Percentiles rank a stretch among this genome's conserved stretches.
Conservation (phyloP, 2,329 filamentous ascomycete genomes). For the Clonostachys chloroleuca region DNA sequence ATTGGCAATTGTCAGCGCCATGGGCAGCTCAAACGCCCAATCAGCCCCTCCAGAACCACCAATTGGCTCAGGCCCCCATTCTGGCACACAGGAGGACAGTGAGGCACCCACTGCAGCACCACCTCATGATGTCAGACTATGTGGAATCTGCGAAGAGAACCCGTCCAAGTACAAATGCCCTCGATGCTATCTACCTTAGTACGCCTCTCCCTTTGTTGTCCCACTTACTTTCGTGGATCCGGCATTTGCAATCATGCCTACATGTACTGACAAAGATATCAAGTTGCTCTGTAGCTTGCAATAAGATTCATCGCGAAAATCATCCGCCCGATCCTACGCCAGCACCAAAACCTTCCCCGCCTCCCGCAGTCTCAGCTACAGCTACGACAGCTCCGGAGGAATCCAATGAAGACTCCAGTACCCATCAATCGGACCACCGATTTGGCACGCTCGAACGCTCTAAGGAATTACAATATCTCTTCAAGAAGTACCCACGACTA, state of each 20-base stretch:
- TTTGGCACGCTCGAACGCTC: constrained; percentile 37
- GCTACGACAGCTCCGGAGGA: constrained; percentile 4
- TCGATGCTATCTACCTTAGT: constrained; percentile 56
- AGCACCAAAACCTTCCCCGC: constrained; percentile 11
- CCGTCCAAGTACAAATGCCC: constrained; percentile 60
- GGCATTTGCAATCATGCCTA: background rate
- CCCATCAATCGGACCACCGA: background rate
- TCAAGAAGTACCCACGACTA: constrained; percentile 47
- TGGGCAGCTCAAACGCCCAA: no score
- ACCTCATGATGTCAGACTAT: constrained; percentile 17
- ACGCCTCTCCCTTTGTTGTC: constrained; percentile 16
- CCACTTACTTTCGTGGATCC: background rate
- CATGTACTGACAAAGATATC: background rate
- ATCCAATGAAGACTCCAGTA: background rate
- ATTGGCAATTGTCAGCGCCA: background rate
- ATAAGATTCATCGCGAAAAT: constrained; percentile 43
- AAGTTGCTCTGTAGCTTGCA: constrained; percentile 58
- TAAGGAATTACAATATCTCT: constrained; percentile 43
- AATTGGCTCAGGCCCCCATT: no score
- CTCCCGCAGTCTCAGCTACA: background rate
- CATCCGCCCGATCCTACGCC: constrained; percentile 36
- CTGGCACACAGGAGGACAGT: no score
- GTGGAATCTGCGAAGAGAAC: constrained; percentile 46
- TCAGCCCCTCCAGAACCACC: no score
- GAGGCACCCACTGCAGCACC: no score